phyloP scores from a whole-genome alignment of 2,329 filamentous ascomycete genomes.

The Colletotrichum musicola region DNA sequence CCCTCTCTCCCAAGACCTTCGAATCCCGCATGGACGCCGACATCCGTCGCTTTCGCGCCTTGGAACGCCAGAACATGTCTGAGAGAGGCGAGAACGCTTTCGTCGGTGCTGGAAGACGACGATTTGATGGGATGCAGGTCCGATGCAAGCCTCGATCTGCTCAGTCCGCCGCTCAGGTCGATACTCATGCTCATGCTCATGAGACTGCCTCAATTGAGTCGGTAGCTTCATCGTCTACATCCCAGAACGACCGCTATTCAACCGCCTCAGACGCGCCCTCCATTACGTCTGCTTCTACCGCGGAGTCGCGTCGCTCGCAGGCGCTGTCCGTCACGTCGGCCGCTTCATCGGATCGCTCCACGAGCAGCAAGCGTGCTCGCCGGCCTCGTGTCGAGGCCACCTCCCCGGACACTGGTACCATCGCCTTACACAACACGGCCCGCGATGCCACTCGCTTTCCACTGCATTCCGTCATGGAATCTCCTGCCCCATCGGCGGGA shows the following conservation, averaged over 20 bases:
- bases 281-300: conserved; percentile 13
- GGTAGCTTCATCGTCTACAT: background rate
- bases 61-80: background rate
- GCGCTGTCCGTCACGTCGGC: background rate
- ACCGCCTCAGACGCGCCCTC: conserved; percentile 2
- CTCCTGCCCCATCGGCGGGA: background rate
- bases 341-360: background rate
- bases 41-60: background rate
- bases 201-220: conserved; percentile 8
- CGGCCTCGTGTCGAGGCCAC: conserved; percentile 2
- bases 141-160: background rate
- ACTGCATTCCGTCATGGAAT: conserved; percentile 3
- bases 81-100: background rate
- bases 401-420: background rate
- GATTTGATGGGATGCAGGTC: background rate
- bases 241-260: conserved; percentile 11
- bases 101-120: background rate
- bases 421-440: background rate
- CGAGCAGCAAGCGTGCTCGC: conserved; percentile 13
- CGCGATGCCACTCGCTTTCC: conserved; percentile 3
- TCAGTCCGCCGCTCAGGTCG: background rate
- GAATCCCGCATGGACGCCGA: conserved; percentile 10
- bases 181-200: background rate
- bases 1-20: background rate
- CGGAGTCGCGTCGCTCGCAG: conserved; percentile 10